Base-by-base conservation (phyloP, 176 grass and related monocot genomes). In the Triticum timopheevii region DNA sequence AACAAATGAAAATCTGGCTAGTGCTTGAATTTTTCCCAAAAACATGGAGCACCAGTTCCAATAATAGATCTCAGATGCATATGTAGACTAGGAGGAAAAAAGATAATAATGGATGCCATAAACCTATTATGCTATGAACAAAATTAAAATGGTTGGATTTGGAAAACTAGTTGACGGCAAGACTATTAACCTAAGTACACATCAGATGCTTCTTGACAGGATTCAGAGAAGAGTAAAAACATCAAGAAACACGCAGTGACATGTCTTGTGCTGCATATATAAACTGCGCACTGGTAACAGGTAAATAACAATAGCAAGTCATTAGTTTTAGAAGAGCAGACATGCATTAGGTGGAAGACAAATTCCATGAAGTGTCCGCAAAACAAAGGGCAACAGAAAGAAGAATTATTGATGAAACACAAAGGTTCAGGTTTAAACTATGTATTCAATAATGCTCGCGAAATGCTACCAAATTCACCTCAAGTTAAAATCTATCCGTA, bases 401-500 rank as follows among this genome's bases (percentile, higher is more conserved):
- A 39, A 82, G 31, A 24, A 49, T 13, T 63, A 58, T 73, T 47
- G 61, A 76, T 58, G 23, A 64, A 77, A 91, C 31, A 84, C 64
- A 61, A 13, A 61, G 28, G 38, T 13, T 85, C 23, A 33, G 40
- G 50, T 56, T 20, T 72, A 75, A 69, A 85, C 54, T 63, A 63
- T 59, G 19, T 56, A 76, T 24, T 52, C 8, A 24, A 61, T 5
- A 52, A 70, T 50, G 35, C 23, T 50, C 77, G 13, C 13, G 6
- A 79, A 19, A 77, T 82, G 81, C 9, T 24, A 42, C 58, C 65
- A 65, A 71, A 45, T 86, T 77, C 88, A 96, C 94, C 97, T 99
- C 62, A 96, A 83, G 73, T 99, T 96, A 91, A 99, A 99, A 86
- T 94, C 94, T 85, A 99, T 96, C 30, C 94, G 90, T 90, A 99